Conservation (phyloP, 1,284 basidiomycete species). For the Trichosporon inkin region DNA sequence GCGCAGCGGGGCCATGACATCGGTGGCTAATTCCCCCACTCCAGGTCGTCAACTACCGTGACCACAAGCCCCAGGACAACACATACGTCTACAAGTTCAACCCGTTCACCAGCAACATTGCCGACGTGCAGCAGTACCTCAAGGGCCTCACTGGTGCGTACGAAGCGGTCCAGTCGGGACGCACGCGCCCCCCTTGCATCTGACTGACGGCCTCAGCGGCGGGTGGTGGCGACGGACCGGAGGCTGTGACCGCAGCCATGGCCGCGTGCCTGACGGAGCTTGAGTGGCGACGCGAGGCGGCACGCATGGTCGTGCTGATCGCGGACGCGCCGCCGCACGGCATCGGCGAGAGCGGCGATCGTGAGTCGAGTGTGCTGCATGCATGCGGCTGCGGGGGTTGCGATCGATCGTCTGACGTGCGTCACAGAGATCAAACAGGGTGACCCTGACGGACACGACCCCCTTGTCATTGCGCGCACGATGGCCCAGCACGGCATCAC, state of each 20-base stretch:
- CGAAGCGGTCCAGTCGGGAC: neutral
- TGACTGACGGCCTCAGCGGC: constrained; percentile 62
- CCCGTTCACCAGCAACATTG: constrained; percentile 88
- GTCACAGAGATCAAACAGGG: constrained; percentile 72
- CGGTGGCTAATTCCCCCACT: neutral
- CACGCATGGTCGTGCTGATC: constrained; percentile 92
- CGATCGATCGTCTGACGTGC: neutral
- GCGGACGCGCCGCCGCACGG: constrained; percentile 96
- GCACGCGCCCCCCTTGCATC: neutral
- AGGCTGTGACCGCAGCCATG: constrained; percentile 93
- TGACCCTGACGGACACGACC: constrained; percentile 89
- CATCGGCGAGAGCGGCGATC: constrained; percentile 47
- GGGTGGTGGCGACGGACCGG: constrained; percentile 95
- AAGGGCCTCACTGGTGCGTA: constrained; percentile 52
- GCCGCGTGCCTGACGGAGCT: constrained; percentile 73
- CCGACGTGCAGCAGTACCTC: constrained; percentile 78
- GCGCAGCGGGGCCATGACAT: too few relatives aligned
- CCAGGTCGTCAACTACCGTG: constrained; percentile 71
- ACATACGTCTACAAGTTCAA: constrained; percentile 90
- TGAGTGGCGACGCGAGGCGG: constrained; percentile 85
- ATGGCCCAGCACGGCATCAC: constrained; percentile 92
- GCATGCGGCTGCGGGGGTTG: neutral
- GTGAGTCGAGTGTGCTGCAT: constrained; percentile 26
- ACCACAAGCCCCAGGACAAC: constrained; percentile 93
- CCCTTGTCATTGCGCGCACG: constrained; percentile 73